A percentile compares a stretch with the other conserved stretches of the same genome.
Conservation (phyloP, 177 flowering plant genomes). For the Tripterygium wilfordii region DNA sequence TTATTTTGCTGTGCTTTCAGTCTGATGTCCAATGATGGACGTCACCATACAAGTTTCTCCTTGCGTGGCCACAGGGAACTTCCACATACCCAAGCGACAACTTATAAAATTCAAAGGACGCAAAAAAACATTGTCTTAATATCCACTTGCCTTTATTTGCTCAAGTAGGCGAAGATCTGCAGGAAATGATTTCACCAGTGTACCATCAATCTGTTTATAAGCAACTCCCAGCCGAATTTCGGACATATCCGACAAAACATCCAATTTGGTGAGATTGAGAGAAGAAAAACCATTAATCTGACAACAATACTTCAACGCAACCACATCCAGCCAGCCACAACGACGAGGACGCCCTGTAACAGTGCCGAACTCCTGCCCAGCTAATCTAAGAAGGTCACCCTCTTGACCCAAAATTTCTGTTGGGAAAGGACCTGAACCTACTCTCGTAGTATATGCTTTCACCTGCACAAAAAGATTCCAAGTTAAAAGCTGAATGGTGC, state of each 20-base stretch:
- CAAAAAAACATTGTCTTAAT: too few species aligned
- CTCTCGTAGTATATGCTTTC: slow-evolving; percentile 95
- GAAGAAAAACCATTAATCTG: slow-evolving; percentile 94
- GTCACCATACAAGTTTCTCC: too few species aligned
- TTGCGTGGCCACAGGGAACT: too few species aligned
- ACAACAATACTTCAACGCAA: slow-evolving; percentile 72
- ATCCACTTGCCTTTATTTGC: slow-evolving; percentile 52
- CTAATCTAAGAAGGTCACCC: slow-evolving; percentile 77
- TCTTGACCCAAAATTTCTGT: slow-evolving; percentile 76
- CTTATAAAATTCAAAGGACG: too few species aligned
- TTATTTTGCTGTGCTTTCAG: too few species aligned
- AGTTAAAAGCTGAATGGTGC: too few species aligned
- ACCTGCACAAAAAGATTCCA: slow-evolving; percentile 45
- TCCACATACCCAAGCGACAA: too few species aligned
- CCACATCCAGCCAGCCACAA: slow-evolving; percentile 97
- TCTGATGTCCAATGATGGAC: too few species aligned
- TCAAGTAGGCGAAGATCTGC: slow-evolving; percentile 73
- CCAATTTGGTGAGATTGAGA: slow-evolving; percentile 91
- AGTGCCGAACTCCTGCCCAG: slow-evolving; percentile 97
- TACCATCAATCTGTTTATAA: slow-evolving; percentile 59
- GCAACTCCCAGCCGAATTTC: slow-evolving; percentile 81
- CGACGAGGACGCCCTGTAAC: slow-evolving; percentile 99
- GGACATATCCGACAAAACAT: slow-evolving; percentile 78
- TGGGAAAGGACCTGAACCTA: slow-evolving; percentile 98
- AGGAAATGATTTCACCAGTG: slow-evolving; percentile 69